These are phyloP conservation scores for Epichloe festucae DNA, from an alignment of 2,329 filamentous ascomycete species.

Conservation along the genomic window DNA sequence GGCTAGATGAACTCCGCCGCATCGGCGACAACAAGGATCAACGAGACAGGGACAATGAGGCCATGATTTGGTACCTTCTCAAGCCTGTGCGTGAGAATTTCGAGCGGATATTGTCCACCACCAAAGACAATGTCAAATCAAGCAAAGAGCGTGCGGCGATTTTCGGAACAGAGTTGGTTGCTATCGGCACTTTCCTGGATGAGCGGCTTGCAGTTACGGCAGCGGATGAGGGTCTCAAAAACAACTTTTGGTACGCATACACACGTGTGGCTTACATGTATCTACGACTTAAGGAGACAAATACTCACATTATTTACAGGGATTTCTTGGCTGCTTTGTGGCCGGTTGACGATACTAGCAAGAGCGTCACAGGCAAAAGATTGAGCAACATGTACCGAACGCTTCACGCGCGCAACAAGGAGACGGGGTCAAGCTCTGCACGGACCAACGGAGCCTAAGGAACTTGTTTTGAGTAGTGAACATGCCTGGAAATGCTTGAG, in stretches of 20 bases:
- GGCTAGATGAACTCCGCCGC: conserved; percentile 29
- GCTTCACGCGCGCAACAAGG: conserved; percentile 21
- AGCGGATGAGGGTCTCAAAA: conserved; percentile 29
- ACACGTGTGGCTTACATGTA: not conserved
- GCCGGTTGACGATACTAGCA: conserved; percentile 32
- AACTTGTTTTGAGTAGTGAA: not conserved
- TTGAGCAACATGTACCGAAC: conserved; percentile 32
- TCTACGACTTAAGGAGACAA: too few species aligned
- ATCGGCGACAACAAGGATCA: conserved; percentile 38
- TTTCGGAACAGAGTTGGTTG: conserved; percentile 46
- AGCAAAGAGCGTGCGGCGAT: conserved; percentile 49
- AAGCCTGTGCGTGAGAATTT: conserved; percentile 49
- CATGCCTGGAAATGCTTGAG: not conserved
- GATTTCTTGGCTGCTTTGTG: conserved; percentile 32
- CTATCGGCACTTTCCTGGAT: conserved; percentile 50
- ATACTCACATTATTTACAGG: conserved; percentile 19
- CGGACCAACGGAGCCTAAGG: conserved; percentile 19
- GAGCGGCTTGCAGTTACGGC: conserved; percentile 28
- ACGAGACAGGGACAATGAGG: conserved; percentile 30
- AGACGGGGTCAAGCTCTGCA: conserved; percentile 15
- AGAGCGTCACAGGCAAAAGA: conserved; percentile 29
- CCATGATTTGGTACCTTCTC: conserved; percentile 36
- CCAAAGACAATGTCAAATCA: conserved; percentile 47
- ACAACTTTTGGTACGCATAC: conserved; percentile 35
- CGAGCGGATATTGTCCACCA: conserved; percentile 45